These are phyloP conservation scores for Magnaporthiopsis incrustans DNA, from an alignment of 2,329 filamentous ascomycete species.

Conservation along the genomic window DNA sequence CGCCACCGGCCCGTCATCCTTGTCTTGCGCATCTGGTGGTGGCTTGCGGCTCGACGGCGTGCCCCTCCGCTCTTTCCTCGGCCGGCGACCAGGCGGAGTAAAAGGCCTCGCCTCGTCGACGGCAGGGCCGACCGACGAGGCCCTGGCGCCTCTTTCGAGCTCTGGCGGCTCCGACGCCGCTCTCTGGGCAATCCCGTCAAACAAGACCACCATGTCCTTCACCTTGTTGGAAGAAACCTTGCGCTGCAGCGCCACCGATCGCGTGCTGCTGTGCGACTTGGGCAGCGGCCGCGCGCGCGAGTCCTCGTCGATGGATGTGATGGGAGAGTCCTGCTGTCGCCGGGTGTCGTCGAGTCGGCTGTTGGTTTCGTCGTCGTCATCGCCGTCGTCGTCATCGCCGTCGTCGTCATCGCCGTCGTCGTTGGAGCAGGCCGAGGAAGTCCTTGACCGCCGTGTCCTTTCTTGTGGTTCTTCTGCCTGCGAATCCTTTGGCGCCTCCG, in stretches of 20 bases:
- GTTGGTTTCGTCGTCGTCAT: conserved; percentile 14
- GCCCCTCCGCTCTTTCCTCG: no score
- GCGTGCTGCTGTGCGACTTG: conserved; percentile 22
- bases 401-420: conserved; percentile 23
- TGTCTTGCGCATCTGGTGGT: no score
- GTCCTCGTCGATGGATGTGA: conserved; percentile 37
- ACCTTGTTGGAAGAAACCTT: conserved; percentile 34
- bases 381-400: conserved; percentile 23
- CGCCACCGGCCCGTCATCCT: no score
- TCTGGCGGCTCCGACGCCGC: conserved; percentile 11
- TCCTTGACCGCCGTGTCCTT: conserved; percentile 9
- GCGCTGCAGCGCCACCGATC: conserved; percentile 15
- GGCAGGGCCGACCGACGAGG: no score
- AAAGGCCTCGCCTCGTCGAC: no score
- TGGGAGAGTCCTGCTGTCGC: conserved; percentile 31
- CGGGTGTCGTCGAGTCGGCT: no score
- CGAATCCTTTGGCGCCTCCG: not conserved
- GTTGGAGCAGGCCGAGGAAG: conserved; percentile 17
- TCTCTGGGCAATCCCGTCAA: conserved; percentile 28
- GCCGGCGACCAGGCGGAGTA: no score
- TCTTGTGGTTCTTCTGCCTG: not conserved
- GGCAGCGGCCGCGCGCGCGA: conserved; percentile 17
- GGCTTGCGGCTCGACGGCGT: no score
- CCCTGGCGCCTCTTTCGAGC: not conserved
- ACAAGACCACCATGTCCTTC: conserved; percentile 41